phyloP scores from a whole-genome alignment of 148 eudicot species.

The Amaranthus palmeri region DNA sequence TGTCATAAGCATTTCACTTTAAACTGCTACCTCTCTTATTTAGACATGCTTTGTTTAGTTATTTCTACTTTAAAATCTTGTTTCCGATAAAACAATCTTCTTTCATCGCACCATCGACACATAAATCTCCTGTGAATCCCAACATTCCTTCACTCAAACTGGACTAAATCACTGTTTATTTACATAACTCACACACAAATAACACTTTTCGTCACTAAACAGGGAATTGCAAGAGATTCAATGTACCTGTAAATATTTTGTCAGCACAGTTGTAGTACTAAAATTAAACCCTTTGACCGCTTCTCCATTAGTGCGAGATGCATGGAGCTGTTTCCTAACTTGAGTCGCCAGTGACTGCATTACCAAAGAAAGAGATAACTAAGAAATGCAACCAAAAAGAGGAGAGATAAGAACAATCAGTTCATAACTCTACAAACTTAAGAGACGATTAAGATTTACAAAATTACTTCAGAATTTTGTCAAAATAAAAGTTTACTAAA shows the following conservation, averaged over 20 bases:
- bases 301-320: conserved; percentile 74
- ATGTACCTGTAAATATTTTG: conserved; percentile 68
- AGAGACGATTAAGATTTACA: neutral
- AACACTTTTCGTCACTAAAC: neutral
- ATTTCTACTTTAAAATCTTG: too few relatives aligned
- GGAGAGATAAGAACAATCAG: neutral
- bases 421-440: neutral
- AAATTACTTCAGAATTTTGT: neutral
- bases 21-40: too few relatives aligned
- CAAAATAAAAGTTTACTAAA: neutral
- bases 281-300: conserved; percentile 75
- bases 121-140: too few relatives aligned
- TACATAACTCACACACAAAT: neutral
- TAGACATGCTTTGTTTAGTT: too few relatives aligned
- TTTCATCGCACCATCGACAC: too few relatives aligned
- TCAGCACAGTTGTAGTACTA: conserved; percentile 68
- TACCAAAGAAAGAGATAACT: conserved; percentile 7
- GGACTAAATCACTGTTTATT: neutral
- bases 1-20: too few relatives aligned
- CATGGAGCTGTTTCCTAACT: conserved; percentile 93
- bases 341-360: conserved; percentile 87
- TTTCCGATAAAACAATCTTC: too few relatives aligned
- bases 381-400: neutral
- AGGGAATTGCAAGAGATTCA: neutral
- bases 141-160: too few relatives aligned